A percentile compares a stretch with the other conserved stretches of the same genome.
Conservation (phyloP, 1,284 basidiomycete species). For the Schizophyllum commune region DNA sequence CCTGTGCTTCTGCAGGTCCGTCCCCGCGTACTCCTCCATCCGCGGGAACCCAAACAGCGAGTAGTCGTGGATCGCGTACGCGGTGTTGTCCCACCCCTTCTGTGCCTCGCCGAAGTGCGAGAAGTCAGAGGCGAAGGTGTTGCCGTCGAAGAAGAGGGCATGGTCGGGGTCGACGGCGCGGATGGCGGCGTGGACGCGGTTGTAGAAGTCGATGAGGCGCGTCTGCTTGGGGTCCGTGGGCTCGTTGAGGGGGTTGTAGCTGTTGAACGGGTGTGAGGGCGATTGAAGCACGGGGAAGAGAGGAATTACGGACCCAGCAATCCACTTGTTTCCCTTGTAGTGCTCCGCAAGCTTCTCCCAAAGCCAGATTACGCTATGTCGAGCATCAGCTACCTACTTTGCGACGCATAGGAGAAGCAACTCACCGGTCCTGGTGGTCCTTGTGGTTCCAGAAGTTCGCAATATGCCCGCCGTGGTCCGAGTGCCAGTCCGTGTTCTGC, state of each 20-base stretch:
- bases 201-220: constrained; percentile 45
- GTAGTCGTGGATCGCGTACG: constrained; percentile 76
- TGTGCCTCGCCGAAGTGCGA: constrained; percentile 47
- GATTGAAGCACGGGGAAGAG: neutral
- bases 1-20: constrained; percentile 42
- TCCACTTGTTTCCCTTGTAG: constrained; percentile 57
- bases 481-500: constrained; percentile 51
- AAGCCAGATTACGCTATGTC: constrained; percentile 39
- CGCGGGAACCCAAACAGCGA: constrained; percentile 62
- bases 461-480: constrained; percentile 44
- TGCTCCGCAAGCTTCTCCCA: constrained; percentile 57
- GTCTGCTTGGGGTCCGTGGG: constrained; percentile 47
- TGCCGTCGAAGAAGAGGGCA: constrained; percentile 53
- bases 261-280: too few species aligned
- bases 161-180: constrained; percentile 52
- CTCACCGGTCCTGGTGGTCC: constrained; percentile 52
- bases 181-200: constrained; percentile 50
- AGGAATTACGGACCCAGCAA: constrained; percentile 26
- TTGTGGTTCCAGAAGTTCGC: constrained; percentile 59
- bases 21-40: constrained; percentile 51
- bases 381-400: too few species aligned
- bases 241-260: constrained; percentile 66
- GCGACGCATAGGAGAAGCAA: too few species aligned
- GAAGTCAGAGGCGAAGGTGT: constrained; percentile 66
- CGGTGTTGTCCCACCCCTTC: constrained; percentile 50